Conservation (phyloP, 139 green algal species). For the Desmodesmus armatus region DNA sequence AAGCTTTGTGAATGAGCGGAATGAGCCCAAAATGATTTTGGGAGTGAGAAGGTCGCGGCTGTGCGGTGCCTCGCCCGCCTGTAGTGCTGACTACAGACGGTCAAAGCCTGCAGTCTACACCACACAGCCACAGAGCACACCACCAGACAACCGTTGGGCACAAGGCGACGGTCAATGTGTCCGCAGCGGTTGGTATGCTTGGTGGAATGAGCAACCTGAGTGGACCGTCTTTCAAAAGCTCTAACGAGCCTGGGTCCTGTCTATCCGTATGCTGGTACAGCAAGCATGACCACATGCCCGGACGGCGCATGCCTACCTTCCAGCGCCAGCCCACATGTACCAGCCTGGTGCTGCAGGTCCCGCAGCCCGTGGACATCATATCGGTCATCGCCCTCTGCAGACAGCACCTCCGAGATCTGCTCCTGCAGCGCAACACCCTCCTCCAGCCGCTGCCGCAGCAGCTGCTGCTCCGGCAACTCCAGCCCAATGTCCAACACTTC, state of each 20-base stretch:
- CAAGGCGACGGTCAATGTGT: too few relatives aligned
- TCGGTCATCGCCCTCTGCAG: conserved; percentile 11
- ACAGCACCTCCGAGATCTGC: conserved; percentile 1
- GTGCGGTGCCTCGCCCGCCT: neutral
- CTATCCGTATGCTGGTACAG: too few relatives aligned
- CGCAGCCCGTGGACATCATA: conserved; percentile 35
- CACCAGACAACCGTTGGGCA: too few relatives aligned
- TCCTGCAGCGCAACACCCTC: conserved; percentile 53
- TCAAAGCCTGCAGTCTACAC: neutral
- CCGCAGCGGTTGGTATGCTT: too few relatives aligned
- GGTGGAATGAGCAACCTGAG: too few relatives aligned
- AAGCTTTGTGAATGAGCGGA: neutral
- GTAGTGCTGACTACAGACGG: neutral
- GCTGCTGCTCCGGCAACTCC: conserved; percentile 57
- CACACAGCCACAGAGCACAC: too few relatives aligned
- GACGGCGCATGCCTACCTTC: conserved; percentile 49
- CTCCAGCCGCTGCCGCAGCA: conserved; percentile 54
- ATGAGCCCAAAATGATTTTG: neutral
- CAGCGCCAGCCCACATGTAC: conserved; percentile 52
- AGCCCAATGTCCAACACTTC: conserved; percentile 50
- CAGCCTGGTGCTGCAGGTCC: conserved; percentile 45
- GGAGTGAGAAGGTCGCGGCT: too few relatives aligned
- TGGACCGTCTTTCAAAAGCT: too few relatives aligned
- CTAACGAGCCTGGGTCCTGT: too few relatives aligned
- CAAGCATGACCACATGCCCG: too few relatives aligned